A percentile compares a stretch with the other conserved stretches of the same genome.
Evolutionary conservation across 768 basidiomycete species (phyloP).

Genomic region (Mycena leptocephala): DNA sequence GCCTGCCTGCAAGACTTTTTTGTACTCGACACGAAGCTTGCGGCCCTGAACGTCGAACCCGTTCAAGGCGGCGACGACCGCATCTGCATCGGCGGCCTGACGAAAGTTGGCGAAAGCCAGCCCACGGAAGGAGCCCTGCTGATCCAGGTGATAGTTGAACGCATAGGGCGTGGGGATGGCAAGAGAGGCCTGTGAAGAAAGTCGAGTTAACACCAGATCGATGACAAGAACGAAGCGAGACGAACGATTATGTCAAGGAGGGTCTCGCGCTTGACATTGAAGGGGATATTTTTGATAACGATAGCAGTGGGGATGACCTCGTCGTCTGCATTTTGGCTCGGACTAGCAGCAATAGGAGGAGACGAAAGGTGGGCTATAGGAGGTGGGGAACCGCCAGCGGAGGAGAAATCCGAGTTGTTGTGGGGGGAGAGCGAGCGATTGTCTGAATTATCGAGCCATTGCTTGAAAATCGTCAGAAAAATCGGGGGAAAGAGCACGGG

Average conservation of each 20-base stretch:
- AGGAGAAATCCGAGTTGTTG: conserved; percentile 92
- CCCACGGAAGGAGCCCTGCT: conserved; percentile 96
- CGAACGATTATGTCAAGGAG: conserved; percentile 96
- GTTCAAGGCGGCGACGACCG: conserved; percentile 95
- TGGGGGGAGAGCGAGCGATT: conserved; percentile 88
- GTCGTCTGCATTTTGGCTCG: conserved; percentile 76
- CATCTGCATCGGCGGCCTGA: conserved; percentile 91
- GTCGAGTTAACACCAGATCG: conserved; percentile 32
- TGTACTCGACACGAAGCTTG: conserved; percentile 98
- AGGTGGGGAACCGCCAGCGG: conserved; percentile 84
- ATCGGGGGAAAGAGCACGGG: conserved; percentile 35
- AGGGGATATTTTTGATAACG: conserved; percentile 99
- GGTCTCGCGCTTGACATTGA: conserved; percentile 97
- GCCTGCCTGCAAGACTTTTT: conserved; percentile 98
- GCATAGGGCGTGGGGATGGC: conserved; percentile 98
- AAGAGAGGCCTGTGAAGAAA: conserved; percentile 79
- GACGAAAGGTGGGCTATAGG: conserved; percentile 64
- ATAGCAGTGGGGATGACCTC: conserved; percentile 99
- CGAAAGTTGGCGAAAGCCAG: conserved; percentile 99
- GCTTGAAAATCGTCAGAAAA: conserved; percentile 61
- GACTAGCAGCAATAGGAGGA: conserved; percentile 63
- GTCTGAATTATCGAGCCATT: conserved; percentile 92
- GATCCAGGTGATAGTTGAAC: conserved; percentile 99
- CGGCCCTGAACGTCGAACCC: conserved; percentile 97
- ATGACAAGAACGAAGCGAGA: conserved; percentile 41